A percentile compares a stretch with the other conserved stretches of the same genome.
Conservation (phyloP, 257 asterid species). For the Solanum virginianum region DNA sequence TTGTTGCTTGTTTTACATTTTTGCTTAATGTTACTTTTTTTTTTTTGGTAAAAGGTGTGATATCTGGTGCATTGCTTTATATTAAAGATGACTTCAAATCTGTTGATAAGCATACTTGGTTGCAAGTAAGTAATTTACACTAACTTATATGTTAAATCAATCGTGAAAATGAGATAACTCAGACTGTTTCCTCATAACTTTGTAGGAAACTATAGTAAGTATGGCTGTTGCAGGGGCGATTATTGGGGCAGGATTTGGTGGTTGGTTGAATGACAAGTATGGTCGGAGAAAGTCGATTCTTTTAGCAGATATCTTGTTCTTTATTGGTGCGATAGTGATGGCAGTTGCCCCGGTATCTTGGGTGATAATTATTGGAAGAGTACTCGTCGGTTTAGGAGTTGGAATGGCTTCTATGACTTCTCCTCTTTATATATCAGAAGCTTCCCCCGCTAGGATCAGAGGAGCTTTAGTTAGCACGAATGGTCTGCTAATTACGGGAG, state of each 20-base stretch:
- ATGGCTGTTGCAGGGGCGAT: conserved; percentile 77
- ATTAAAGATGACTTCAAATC: conserved; percentile 44
- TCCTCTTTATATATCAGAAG: conserved; percentile 74
- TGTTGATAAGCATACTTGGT: conserved; percentile 45
- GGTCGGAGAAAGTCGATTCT: conserved; percentile 62
- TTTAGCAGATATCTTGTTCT: conserved; percentile 52
- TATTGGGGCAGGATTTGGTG: conserved; percentile 72
- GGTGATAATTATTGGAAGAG: conserved; percentile 60
- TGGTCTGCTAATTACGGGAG: conserved; percentile 73
- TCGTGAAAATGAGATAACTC: not conserved
- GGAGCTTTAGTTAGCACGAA: conserved; percentile 82
- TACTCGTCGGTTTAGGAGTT: conserved; percentile 73
- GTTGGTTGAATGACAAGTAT: conserved; percentile 46
- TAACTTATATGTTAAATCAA: not conserved
- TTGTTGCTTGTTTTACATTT: not conserved
- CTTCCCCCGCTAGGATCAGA: conserved; percentile 73
- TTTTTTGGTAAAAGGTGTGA: conserved; percentile 42
- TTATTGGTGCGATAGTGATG: conserved; percentile 55
- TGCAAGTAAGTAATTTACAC: conserved; percentile 29
- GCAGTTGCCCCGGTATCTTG: conserved; percentile 49
- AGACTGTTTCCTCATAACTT: not conserved
- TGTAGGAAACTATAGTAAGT: conserved; percentile 77
- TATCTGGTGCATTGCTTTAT: conserved; percentile 80
- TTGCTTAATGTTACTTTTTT: not conserved
- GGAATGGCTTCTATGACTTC: conserved; percentile 93